Evolutionary conservation across 768 basidiomycete species (phyloP), one percentile per base, ranked within the genome.

Genomic region (Agrocybe chaxingu): DNA sequence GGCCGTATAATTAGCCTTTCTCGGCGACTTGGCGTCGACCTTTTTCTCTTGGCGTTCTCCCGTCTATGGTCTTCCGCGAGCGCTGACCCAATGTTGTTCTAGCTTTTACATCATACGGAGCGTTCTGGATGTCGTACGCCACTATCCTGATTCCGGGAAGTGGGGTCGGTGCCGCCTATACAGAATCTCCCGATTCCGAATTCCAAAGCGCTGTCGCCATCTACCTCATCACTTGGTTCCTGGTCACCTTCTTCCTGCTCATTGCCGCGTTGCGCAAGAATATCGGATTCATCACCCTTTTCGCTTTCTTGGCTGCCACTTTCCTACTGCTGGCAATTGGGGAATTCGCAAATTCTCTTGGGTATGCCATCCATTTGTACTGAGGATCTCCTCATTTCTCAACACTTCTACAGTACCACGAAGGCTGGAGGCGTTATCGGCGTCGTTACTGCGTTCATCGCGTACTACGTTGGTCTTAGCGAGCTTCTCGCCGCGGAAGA

Each of bases 101-200:
- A 88, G 90, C 89, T 0, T 93, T 92, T 75, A 74, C 81, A 0
- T 86, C 85, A 1, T 94, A 87, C 53, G 92, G 92, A 18, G 87
- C 84, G 2, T 94, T 93, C 76, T 94, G 91, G 91, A 72, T 93
- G 70, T 90, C 90, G 4, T 93, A 81, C 43, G 89, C 81, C 3
- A 72, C 79, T 0, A 82, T 94, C 58, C 67, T 86, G 61, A 77
- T 90, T 42, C 92, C 92, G 2, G 75, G 77, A 24, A 78, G 77
- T 3, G 89, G 89, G 10, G 75, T 92, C 41, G 8, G 57, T 4
- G 62, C 73, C 0, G 79, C 89, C 0, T 92, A 84, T 60, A 56
- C 47, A 0, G 55, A 51, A 24, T 24, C 24, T 5, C 24, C 24
- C n/a, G 44, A 47, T 0, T 12, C 61, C 0, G 77, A 84, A 58